A percentile compares a stretch with the other conserved stretches of the same genome.
Conservation (phyloP, 768 basidiomycete genomes). For the Kondoa subrosea region DNA sequence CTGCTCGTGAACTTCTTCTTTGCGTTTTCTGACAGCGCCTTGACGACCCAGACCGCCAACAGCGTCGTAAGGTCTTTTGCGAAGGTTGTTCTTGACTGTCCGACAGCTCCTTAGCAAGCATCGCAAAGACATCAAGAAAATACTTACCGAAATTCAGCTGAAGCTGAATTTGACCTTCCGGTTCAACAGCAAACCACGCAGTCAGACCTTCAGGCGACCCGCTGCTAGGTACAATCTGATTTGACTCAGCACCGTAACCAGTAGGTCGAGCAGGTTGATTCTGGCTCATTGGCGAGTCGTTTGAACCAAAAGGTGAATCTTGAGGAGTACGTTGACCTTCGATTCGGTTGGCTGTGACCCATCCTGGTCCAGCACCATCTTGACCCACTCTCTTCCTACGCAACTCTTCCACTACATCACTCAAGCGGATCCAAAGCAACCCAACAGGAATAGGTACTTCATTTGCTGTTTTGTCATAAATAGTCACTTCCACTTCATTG, state of each 20-base stretch:
- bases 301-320: conserved; percentile 32
- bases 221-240: conserved; percentile 3
- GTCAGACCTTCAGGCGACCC: conserved; percentile 61
- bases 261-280: conserved; percentile 1
- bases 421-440: conserved; percentile 82
- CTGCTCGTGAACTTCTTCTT: conserved; percentile 97
- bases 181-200: conserved; percentile 94
- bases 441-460: conserved; percentile 74
- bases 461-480: conserved; percentile 74
- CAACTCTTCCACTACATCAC: conserved; percentile 81
- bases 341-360: conserved; percentile 80
- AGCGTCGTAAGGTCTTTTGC: conserved; percentile 84
- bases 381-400: conserved; percentile 76
- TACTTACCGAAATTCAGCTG: conserved; percentile 78
- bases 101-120: not conserved
- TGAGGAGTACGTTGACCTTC: conserved; percentile 42
- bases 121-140: not conserved
- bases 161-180: conserved; percentile 78
- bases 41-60: conserved; percentile 87
- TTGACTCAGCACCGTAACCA: conserved; percentile 1
- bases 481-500: conserved; percentile 90
- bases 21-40: conserved; percentile 92
- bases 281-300: conserved; percentile 28
- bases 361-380: conserved; percentile 70
- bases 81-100: conserved; percentile 93